phyloP scores from a whole-genome alignment of 768 basidiomycete genomes.

The Leccinum rimulosum region DNA sequence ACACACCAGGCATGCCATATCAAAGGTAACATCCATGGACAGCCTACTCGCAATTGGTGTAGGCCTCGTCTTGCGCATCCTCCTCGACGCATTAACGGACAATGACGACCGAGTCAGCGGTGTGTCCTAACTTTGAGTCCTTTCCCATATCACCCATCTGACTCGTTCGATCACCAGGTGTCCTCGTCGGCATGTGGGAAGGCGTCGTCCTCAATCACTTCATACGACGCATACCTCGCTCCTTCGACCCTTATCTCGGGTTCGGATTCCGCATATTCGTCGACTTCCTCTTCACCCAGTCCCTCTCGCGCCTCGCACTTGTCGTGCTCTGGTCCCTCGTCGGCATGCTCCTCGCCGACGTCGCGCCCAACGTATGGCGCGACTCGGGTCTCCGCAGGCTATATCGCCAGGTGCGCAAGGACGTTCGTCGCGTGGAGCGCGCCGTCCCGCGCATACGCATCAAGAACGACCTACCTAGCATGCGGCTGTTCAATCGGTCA shows the following conservation, averaged over 20 bases:
- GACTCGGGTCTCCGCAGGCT: constrained; percentile 39
- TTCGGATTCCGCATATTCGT: constrained; percentile 68
- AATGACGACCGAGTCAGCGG: constrained; percentile 32
- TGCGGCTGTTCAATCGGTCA: constrained; percentile 24
- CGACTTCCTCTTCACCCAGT: constrained; percentile 67
- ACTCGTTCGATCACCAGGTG: constrained; percentile 35
- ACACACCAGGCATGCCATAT: constrained; percentile 29
- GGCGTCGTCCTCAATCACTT: constrained; percentile 74
- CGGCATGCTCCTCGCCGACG: constrained; percentile 52
- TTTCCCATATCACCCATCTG: neutral
- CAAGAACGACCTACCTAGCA: constrained; percentile 31
- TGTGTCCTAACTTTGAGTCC: constrained; percentile 13
- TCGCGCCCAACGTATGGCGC: constrained; percentile 45
- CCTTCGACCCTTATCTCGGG: constrained; percentile 68
- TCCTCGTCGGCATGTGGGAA: constrained; percentile 77
- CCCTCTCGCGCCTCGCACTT: constrained; percentile 43
- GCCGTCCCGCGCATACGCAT: constrained; percentile 32
- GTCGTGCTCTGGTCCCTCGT: constrained; percentile 52
- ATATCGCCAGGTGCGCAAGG: constrained; percentile 38
- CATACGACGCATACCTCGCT: constrained; percentile 59
- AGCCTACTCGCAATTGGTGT: constrained; percentile 64
- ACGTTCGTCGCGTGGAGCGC: constrained; percentile 31
- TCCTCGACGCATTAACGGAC: constrained; percentile 49
- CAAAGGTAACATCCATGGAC: constrained; percentile 52
- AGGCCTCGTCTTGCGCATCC: constrained; percentile 63